Conservation (phyloP, 306 rosid genomes). For the Vigna reflexopilosa region DNA sequence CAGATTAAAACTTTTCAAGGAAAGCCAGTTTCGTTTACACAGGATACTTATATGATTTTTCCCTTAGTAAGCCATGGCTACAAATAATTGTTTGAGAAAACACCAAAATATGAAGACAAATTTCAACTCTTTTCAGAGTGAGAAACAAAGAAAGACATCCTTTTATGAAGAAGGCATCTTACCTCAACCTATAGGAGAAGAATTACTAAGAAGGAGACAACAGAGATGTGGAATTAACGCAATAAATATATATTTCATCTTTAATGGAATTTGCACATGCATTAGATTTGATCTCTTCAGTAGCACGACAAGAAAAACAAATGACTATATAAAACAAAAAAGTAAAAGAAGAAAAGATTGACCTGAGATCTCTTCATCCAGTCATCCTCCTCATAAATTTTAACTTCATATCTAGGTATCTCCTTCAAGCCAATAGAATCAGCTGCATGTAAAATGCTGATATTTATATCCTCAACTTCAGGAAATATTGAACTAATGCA, state of each 20-base stretch:
- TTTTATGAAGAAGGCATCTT: not conserved
- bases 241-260: constrained; percentile 12
- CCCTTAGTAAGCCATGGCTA: constrained; percentile 1
- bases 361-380: constrained; percentile 87
- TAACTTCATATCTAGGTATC: constrained; percentile 69
- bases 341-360: constrained; percentile 39
- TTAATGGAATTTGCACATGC: constrained; percentile 2
- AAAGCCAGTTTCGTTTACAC: constrained; percentile 21
- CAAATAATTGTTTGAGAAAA: not conserved
- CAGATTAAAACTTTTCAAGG: constrained; percentile 15
- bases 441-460: constrained; percentile 71
- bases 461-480: constrained; percentile 63
- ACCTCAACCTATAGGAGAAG: not conserved
- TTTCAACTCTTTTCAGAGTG: constrained; percentile 14
- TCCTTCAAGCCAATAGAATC: constrained; percentile 87
- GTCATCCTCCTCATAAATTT: constrained; percentile 70
- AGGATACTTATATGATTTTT: not conserved
- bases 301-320: constrained; percentile 10
- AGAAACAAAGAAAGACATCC: constrained; percentile 4
- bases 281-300: constrained; percentile 6
- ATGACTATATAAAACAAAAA: not conserved
- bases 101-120: not conserved
- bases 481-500: constrained; percentile 71
- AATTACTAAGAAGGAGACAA: not conserved
- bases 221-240: constrained; percentile 10